These are phyloP conservation scores for Chaetomium fimeti DNA, from an alignment of 495 filamentous ascomycete genomes.

Conservation along the genomic window DNA sequence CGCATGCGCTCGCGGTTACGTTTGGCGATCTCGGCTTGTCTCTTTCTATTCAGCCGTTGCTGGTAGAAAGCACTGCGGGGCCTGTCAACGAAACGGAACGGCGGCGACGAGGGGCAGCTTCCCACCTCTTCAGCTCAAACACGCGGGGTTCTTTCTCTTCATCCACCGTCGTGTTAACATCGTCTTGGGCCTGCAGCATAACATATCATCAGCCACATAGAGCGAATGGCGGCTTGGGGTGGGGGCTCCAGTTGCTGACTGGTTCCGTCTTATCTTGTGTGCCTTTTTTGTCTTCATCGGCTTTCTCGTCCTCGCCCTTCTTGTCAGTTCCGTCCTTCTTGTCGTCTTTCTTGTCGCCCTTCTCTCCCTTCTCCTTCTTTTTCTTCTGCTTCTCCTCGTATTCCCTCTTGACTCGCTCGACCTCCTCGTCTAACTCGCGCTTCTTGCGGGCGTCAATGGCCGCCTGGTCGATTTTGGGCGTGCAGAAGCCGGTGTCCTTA, in stretches of 20 bases:
- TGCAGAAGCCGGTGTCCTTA: constrained; percentile 78
- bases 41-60: constrained; percentile 73
- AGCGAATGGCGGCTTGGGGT: background rate
- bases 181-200: constrained; percentile 34
- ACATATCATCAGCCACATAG: background rate
- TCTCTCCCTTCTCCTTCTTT: constrained; percentile 50
- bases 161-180: constrained; percentile 45
- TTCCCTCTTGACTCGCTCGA: constrained; percentile 71
- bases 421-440: constrained; percentile 69
- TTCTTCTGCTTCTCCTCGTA: constrained; percentile 70
- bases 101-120: background rate
- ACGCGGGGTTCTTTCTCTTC: constrained; percentile 67
- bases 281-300: constrained; percentile 41
- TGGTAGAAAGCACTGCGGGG: constrained; percentile 74
- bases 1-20: constrained; percentile 77
- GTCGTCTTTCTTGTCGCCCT: constrained; percentile 43
- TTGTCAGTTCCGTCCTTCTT: constrained; percentile 51
- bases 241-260: background rate
- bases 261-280: constrained; percentile 53
- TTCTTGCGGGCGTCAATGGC: constrained; percentile 68
- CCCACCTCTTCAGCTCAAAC: constrained; percentile 82
- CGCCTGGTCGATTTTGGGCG: constrained; percentile 73
- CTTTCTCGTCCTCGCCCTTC: constrained; percentile 51
- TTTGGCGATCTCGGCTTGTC: constrained; percentile 75
- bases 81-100: constrained; percentile 2